Evolutionary conservation across 768 basidiomycete genomes (phyloP), one percentile per base, ranked within the genome.

Genomic region (Tricholoma flavovirens): DNA sequence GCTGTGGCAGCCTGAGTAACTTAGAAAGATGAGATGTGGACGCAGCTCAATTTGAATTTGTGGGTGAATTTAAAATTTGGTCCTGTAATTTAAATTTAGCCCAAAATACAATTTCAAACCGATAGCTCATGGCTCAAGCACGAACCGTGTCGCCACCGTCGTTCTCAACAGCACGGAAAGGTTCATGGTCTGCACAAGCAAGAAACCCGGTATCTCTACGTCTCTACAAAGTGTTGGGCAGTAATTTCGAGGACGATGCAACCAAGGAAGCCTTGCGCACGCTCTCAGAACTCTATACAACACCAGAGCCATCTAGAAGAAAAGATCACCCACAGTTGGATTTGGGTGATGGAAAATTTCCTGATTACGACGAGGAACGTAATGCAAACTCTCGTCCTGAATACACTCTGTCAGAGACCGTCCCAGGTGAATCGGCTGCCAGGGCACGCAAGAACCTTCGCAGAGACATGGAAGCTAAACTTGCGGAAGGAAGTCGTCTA

Each of bases 201-300:
- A 79, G 83, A 57, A 90, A 89, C 63, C 93, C 94, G 2, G 79
- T 95, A 38, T 84, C 92, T n/a, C 72, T 88, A 0, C 80, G 94
- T 10, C 74, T 96, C n/a, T 94, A 93, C 71, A 97, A 97, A 71
- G 87, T 95, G 58, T 76, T 96, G 17, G 85, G 88, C 33, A 87
- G 87, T 1, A 87, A 80, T 49, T 93, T 87, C 56, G 83, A 89
- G 24, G 90, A 92, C 62, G 76, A 82, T 35, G 82, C 85, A 5
- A 92, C 90, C 1, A 77, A 77, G 24, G 89, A 96, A 62, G 93
- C 93, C 2, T 74, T 97, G 11, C 77, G 81, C 46, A 94, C 92
- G 0, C 81, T 96, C 35, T 92, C 93, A 2, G 83, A 87, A 14
- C 77, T 93, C 50, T 98, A 97, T 67, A 76, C 75, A 0, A 54